Base-by-base conservation (phyloP, 1,284 basidiomycete species). In the Apiotrichum mycotoxinovorans region DNA sequence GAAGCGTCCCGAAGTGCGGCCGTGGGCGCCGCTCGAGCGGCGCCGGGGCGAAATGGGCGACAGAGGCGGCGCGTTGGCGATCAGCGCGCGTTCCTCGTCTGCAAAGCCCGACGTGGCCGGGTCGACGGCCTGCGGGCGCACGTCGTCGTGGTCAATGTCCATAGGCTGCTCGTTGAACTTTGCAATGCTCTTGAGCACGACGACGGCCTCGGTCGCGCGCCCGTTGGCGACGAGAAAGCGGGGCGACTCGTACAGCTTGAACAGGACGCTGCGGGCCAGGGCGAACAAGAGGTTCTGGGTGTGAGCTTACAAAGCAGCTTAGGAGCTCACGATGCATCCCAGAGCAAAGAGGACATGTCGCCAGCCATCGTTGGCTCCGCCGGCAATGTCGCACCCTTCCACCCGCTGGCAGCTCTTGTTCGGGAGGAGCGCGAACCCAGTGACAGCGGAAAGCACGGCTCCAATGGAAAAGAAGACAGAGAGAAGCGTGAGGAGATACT, bases 391-490 rank as follows among this genome's bases (percentile, higher is more conserved):
- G 54, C 75, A 77, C 9, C 64, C 65, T 7, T 68, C 69, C 30
- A 41, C 58, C n/a, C 53, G 43, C 14, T 44, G 76, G 71, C 93
- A 97, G 1, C 89, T 90, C 63, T 85, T 80, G 18, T 81, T 78
- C 0, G 93, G 93, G 34, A 97, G 83, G 48, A 93, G 81, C 30
- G 87, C 57, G 33, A 92, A 82, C 30, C 85, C 89, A 37, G 92
- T 83, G 11, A 90, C 72, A 0, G 92, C 90, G 2, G 90, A 82
- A 9, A 95, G 73, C 26, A 96, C 90, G 0, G 92, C 86, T 42
- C 93, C 93, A 46, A 95, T 79, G 3, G 91, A 93, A 80, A 96
- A 96, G 80, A 98, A 98, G 22, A 96, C 85, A 7, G 91, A 95
- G n/a, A 98, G 83, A 0, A 89, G 89, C 0, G 94, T 98, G 48